Conservation (phyloP, 805 yeast species). For the Cyberlindnera suaveolens region DNA sequence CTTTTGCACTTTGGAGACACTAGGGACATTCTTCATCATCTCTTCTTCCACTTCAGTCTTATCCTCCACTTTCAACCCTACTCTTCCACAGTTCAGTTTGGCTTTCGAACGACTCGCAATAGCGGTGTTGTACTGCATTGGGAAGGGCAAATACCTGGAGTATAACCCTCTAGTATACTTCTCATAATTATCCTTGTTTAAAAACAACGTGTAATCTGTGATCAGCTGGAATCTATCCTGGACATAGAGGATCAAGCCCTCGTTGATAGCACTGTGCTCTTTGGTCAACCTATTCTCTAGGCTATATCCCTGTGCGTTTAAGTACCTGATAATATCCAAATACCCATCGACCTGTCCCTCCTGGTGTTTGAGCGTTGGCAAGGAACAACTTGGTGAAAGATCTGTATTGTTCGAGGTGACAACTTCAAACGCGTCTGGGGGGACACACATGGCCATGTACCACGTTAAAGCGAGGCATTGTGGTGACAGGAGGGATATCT, state of each 20-base stretch:
- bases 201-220: constrained; percentile 50
- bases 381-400: constrained; percentile 38
- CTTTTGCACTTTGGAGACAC: constrained; percentile 53
- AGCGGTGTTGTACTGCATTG: constrained; percentile 70
- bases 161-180: constrained; percentile 51
- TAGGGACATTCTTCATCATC: constrained; percentile 23
- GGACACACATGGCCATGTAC: constrained; percentile 29
- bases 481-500: constrained; percentile 42
- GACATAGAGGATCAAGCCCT: constrained; percentile 38
- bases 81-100: constrained; percentile 23
- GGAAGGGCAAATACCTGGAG: constrained; percentile 53
- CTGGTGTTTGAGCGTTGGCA: constrained; percentile 40
- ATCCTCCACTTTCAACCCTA: constrained; percentile 29
- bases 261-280: constrained; percentile 34
- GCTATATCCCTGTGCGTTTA: constrained; percentile 14
- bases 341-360: constrained; percentile 33
- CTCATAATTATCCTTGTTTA: constrained; percentile 54
- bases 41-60: constrained; percentile 25
- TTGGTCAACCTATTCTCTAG: constrained; percentile 6
- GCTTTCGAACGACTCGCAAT: constrained; percentile 33
- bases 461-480: constrained; percentile 44
- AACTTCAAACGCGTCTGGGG: constrained; percentile 25
- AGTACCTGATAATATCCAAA: constrained; percentile 30
- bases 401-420: constrained; percentile 56
- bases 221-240: constrained; percentile 37